Percentiles rank a stretch among this genome's conserved stretches.
Evolutionary conservation across 371 early-diverging fungal genomes (phyloP).

Genomic region (Mortierella sp.): DNA sequence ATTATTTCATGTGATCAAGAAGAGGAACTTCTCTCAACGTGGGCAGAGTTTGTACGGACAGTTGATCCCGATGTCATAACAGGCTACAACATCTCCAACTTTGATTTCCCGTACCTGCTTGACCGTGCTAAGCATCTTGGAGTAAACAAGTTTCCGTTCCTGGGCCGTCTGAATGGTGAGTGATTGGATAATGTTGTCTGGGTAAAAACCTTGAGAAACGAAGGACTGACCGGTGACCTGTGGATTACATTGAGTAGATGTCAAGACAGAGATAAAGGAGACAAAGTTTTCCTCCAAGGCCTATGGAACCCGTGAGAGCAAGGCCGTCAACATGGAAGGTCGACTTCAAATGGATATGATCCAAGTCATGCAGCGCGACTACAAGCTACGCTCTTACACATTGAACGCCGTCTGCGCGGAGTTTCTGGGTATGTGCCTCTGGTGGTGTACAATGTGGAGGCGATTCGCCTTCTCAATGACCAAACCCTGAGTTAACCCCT

Average conservation of each 20-base stretch:
- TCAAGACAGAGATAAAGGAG: slow-evolving; percentile 81
- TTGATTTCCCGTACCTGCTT: slow-evolving; percentile 98
- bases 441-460: background rate
- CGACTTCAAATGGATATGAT: slow-evolving; percentile 97
- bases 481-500: too few relatives aligned
- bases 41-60: slow-evolving; percentile 88
- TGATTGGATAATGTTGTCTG: too few relatives aligned
- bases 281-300: slow-evolving; percentile 93
- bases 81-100: slow-evolving; percentile 99
- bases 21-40: slow-evolving; percentile 83
- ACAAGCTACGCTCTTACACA: slow-evolving; percentile 97
- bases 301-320: slow-evolving; percentile 92
- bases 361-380: slow-evolving; percentile 96
- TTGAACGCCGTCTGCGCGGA: slow-evolving; percentile 98
- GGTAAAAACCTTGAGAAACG: too few relatives aligned
- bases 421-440: slow-evolving; percentile 78
- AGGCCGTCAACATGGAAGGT: slow-evolving; percentile 92
- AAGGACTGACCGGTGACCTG: too few relatives aligned
- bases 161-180: slow-evolving; percentile 90
- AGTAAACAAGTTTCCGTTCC: slow-evolving; percentile 80
- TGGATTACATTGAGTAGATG: too few relatives aligned
- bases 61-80: slow-evolving; percentile 98
- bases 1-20: slow-evolving; percentile 89
- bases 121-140: slow-evolving; percentile 92
- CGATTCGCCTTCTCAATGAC: too few relatives aligned